phyloP scores from a whole-genome alignment of 2,329 filamentous ascomycete species.

The Ampelomyces quisqualis region DNA sequence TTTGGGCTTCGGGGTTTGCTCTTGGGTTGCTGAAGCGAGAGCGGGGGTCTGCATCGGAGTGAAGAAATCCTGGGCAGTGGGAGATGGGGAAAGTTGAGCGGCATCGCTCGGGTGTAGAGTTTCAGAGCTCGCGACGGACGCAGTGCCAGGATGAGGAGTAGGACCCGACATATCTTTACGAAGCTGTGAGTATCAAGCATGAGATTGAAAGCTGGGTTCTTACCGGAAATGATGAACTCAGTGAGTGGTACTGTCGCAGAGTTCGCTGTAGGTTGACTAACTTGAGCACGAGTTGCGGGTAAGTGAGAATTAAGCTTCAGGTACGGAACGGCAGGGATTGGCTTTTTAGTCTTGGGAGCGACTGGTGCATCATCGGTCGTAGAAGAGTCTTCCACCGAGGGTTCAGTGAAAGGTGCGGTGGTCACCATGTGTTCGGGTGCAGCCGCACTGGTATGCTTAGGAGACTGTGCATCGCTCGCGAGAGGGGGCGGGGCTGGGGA shows the following conservation, averaged over 20 bases:
- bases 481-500: constrained; percentile 1
- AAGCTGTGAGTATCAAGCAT: background rate
- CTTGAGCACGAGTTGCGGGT: too few species aligned
- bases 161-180: background rate
- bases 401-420: too few species aligned
- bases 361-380: background rate
- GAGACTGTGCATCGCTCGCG: constrained; percentile 6
- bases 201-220: too few species aligned
- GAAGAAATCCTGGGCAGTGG: constrained; percentile 1
- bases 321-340: constrained; percentile 1
- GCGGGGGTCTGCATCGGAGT: constrained; percentile 6
- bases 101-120: constrained; percentile 6
- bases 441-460: constrained; percentile 4
- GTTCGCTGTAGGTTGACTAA: too few species aligned
- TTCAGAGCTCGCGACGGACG: constrained; percentile 5
- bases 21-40: background rate
- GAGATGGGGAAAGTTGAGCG: background rate
- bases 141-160: background rate
- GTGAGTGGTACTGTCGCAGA: too few species aligned
- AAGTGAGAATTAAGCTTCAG: constrained; percentile 1
- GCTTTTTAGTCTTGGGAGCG: constrained; percentile 8
- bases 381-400: background rate
- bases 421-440: background rate
- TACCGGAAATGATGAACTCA: too few species aligned
- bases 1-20: constrained; percentile 12